A percentile compares a stretch with the other conserved stretches of the same genome.
These are phyloP conservation scores for Cystobasidium onofrii DNA, from an alignment of 768 basidiomycete genomes.

Conservation along the genomic window DNA sequence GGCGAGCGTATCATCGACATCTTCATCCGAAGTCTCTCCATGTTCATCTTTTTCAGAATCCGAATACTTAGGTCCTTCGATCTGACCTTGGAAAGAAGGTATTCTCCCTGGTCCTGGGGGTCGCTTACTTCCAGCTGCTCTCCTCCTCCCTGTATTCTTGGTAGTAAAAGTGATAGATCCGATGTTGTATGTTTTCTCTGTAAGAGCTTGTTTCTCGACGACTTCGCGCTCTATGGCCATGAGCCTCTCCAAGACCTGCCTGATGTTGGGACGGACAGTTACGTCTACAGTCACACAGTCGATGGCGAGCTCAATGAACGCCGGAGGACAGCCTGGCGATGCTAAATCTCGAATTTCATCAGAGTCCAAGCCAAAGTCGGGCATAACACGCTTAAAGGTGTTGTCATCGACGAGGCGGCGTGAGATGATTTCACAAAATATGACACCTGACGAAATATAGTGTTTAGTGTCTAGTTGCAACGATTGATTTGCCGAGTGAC, in stretches of 20 bases:
- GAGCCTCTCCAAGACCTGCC: slow-evolving; percentile 68
- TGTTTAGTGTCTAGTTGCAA: too few species aligned
- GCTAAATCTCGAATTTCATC: slow-evolving; percentile 64
- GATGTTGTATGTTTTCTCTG: slow-evolving; percentile 33
- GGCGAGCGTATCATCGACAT: slow-evolving; percentile 27
- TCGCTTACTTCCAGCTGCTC: slow-evolving; percentile 17
- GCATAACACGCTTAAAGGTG: slow-evolving; percentile 57
- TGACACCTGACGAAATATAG: slow-evolving; percentile 52
- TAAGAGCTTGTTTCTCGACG: slow-evolving; percentile 44
- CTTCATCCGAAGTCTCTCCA: slow-evolving; percentile 29
- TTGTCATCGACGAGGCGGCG: slow-evolving; percentile 75
- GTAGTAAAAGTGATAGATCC: slow-evolving; percentile 35
- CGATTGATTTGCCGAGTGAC: too few species aligned
- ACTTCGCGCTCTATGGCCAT: slow-evolving; percentile 76
- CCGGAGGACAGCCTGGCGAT: slow-evolving; percentile 66
- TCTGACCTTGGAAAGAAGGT: slow-evolving; percentile 32
- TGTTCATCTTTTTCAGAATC: slow-evolving; percentile 2
- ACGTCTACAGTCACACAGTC: slow-evolving; percentile 67
- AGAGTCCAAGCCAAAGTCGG: slow-evolving; percentile 66
- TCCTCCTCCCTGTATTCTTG: slow-evolving; percentile 29
- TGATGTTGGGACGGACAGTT: slow-evolving; percentile 61
- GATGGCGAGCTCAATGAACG: slow-evolving; percentile 66
- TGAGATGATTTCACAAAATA: slow-evolving; percentile 82
- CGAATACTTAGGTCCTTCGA: slow-evolving; percentile 28
- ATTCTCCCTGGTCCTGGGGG: slow-evolving; percentile 26